Evolutionary conservation across 805 yeast genomes (phyloP), one percentile per base, ranked within the genome.

Genomic region (Zygoascus tannicola): DNA sequence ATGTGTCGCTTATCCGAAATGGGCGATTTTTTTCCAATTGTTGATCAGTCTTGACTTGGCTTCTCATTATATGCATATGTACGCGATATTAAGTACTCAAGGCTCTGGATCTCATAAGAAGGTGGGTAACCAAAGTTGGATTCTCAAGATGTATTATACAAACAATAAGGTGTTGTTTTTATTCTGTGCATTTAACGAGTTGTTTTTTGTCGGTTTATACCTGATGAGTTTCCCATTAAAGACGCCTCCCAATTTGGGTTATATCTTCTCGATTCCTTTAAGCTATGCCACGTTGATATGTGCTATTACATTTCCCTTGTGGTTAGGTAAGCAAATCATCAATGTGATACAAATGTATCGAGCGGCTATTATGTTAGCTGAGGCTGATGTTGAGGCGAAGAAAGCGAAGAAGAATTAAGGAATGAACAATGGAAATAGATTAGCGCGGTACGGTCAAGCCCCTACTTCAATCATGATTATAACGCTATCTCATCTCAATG

Each of bases 21-120:
- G 70, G 64, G 71, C 76, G 41, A 64, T 84, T 10, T 52, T 78
- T 5, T 88, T 90, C 80, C 99, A 92, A 67, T 54, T 85, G 21
- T 70, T 92, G 54, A 79, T 88, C 41, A 82, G 94, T 8, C 69
- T 92, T 55, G 73, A 68, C 58, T 73, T 92, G 56, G 87, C 97
- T 2, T 83, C 94, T 42, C 99, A 92, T 62, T 92, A 92, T 67
- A 85, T 92, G 84, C 98, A 92, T 68, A 92, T 92, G 98, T 88
- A 88, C 63, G 95, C 97, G 35, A 83, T 86, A 67, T 69, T 88
- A 55, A 73, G 80, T 43, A 69, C 78, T 32, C 18, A 16, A 3
- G 97, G 97, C 16, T 78, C 83, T 3, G 61, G 74, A 7, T 78
- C 88, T 35, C 99, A 92, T 67, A 92, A 92, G 69, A 74, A 76